These are phyloP conservation scores for Paramecium octaurelia DNA, from an alignment of 73 alveolate genomes.

Conservation along the genomic window DNA sequence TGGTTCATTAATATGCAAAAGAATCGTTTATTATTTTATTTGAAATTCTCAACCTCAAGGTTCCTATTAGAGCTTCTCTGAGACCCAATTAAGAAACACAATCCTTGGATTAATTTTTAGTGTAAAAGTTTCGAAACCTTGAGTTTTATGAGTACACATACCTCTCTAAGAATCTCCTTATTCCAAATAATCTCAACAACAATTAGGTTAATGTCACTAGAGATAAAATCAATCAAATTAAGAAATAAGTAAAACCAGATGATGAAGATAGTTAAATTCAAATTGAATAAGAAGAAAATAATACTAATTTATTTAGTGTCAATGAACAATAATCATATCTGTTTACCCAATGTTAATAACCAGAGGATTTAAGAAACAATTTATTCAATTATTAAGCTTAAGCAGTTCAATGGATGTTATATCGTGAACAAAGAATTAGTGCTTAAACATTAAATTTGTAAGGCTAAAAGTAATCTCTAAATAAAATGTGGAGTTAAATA, in stretches of 20 bases:
- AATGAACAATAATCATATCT: neutral
- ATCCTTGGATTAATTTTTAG: neutral
- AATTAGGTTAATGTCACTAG: neutral
- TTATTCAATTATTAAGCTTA: slow-evolving; percentile 22
- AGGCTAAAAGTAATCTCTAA: neutral
- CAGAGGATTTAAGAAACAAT: neutral
- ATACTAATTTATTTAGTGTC: neutral
- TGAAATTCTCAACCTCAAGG: neutral
- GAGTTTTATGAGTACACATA: neutral
- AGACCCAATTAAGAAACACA: neutral
- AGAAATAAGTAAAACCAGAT: neutral
- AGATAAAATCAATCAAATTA: neutral
- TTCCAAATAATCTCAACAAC: neutral
- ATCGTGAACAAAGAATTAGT: slow-evolving; percentile 6
- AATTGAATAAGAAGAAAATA: neutral
- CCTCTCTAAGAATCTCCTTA: neutral
- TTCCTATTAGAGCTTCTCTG: neutral
- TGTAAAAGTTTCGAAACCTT: neutral
- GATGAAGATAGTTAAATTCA: neutral
- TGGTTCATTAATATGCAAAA: neutral
- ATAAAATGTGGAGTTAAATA: slow-evolving; percentile 54
- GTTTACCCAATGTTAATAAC: neutral
- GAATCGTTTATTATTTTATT: slow-evolving; percentile 18
- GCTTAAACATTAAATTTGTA: slow-evolving; percentile 10
- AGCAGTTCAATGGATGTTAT: slow-evolving; percentile 60